Conservation (phyloP, 2,329 filamentous ascomycete genomes). For the Trichoderma breve region DNA sequence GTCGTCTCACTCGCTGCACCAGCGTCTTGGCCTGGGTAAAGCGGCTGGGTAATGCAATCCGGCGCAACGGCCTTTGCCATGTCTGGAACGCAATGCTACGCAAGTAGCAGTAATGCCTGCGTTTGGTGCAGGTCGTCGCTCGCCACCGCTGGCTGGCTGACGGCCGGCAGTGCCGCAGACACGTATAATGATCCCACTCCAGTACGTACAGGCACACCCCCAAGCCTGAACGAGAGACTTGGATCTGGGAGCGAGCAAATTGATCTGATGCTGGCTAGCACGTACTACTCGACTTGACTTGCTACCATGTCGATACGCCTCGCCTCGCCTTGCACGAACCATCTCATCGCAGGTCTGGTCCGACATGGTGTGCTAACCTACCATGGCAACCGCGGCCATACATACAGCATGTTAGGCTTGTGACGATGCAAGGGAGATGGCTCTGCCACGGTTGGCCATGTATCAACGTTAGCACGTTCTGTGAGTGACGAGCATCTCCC, state of each 20-base stretch:
- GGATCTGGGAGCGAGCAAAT: not conserved
- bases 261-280: not conserved
- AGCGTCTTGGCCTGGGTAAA: slow-evolving; percentile 9
- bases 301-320: not conserved
- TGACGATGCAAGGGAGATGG: slow-evolving; percentile 3
- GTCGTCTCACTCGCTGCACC: slow-evolving; percentile 5
- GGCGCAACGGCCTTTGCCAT: slow-evolving; percentile 8
- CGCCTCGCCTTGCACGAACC: not conserved
- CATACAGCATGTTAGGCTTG: not conserved
- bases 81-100: slow-evolving; percentile 14
- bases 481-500: slow-evolving; percentile 9
- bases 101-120: not conserved
- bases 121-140: not conserved
- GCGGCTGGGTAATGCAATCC: slow-evolving; percentile 3
- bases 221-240: not conserved
- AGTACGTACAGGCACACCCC: not conserved
- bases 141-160: slow-evolving; percentile 14
- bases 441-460: not conserved
- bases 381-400: not conserved
- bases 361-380: not conserved
- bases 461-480: not conserved
- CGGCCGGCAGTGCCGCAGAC: slow-evolving; percentile 14
- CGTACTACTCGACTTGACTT: not conserved
- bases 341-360: not conserved
- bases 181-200: not conserved